Evolutionary conservation across 2,329 filamentous ascomycete genomes (phyloP), one percentile per base, ranked within the genome.

Genomic region (Aspergillus tanneri): DNA sequence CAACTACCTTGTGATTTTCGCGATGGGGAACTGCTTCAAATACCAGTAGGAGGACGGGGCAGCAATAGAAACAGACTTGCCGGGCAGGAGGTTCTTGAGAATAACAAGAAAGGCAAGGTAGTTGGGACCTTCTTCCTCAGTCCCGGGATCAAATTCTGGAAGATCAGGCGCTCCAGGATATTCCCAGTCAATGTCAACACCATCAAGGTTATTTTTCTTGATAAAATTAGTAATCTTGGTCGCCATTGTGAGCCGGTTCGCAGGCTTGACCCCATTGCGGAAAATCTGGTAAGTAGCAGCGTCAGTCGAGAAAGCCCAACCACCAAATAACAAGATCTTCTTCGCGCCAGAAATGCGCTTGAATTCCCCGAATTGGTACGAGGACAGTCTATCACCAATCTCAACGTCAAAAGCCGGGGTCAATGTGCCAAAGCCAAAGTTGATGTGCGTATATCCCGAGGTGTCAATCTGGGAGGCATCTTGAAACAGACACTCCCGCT

Each of bases 281-380:
- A 77, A 69, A 34, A 76, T 69, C 16, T 49, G 34, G 44, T 67
- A 74, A 0, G 69, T 72, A 2, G 43, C 58, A 0, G 66, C 59
- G 1, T 62, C 57, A 0, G 73, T 74, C 2, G 67, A 72, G 48
- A 72, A 70, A 12, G 59, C 62, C 76, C 75, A 77, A 21, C 74
- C 75, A 16, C 74, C 74, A 53, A 77, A 68, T 0, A 69, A 68
- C 7, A 76, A 18, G 25, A 77, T 70, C 18, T 52, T 56, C 50
- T 76, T 72, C 25, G 28, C 21, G 8, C 54, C 55, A 0, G 24
- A 49, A 12, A 68, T 24, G 0, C 49, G 42, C 30, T 60, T 60
- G 51, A 76, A 74, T 3, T 62, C 39, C 5, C 53, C 46, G 46
- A 68, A 73, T 37, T 71, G 56, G 2, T 37, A 28, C 7, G 54